Conservation (phyloP, 2,329 filamentous ascomycete species). For the Aulographum hederae region DNA sequence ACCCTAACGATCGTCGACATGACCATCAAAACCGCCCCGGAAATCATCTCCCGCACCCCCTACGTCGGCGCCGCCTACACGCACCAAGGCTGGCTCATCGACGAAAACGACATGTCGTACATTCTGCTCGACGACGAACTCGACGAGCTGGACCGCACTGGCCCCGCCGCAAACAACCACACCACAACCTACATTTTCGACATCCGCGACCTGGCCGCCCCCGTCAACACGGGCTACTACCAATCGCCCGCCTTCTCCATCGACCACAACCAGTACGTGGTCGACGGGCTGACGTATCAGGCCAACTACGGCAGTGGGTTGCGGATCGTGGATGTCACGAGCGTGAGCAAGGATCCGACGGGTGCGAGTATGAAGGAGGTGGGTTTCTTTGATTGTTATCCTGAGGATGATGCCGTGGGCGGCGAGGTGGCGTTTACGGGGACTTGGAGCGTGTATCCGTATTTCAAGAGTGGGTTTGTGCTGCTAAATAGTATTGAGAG, state of each 20-base stretch:
- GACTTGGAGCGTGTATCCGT: background rate
- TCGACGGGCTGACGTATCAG: background rate
- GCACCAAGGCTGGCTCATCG: conserved; percentile 38
- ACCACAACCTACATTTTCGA: conserved; percentile 19
- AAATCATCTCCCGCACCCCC: conserved; percentile 32
- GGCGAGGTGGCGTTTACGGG: background rate
- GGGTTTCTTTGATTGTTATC: background rate
- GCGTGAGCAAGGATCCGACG: background rate
- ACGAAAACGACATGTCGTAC: conserved; percentile 23
- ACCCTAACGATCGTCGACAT: no score
- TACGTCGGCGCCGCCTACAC: conserved; percentile 41
- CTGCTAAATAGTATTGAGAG: background rate
- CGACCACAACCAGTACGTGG: background rate
- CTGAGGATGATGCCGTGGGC: background rate
- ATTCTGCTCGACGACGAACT: conserved; percentile 33
- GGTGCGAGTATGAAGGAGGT: background rate
- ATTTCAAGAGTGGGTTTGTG: background rate
- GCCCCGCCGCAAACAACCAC: conserved; percentile 21
- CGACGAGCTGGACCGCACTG: conserved; percentile 24
- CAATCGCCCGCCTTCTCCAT: background rate
- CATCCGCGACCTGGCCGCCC: background rate
- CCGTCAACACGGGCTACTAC: background rate
- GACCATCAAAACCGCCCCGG: no score
- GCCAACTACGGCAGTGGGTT: background rate
- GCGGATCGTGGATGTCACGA: background rate